Conservation (phyloP, 139 green algal species). For the Chlorella sp. region DNA sequence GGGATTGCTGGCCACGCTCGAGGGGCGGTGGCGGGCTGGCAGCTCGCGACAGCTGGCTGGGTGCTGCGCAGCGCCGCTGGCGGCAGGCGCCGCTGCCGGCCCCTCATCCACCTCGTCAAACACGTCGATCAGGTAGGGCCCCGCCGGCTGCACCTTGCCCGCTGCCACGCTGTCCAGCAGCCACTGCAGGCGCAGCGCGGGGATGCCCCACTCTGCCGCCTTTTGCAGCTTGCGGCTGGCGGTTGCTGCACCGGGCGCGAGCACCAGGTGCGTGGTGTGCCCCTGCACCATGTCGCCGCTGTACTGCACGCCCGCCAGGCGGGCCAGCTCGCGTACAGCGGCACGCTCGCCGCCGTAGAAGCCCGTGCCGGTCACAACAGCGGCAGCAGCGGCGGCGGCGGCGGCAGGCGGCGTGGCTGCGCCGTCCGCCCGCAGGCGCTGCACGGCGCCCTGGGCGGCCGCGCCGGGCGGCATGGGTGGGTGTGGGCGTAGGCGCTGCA, state of each 20-base stretch:
- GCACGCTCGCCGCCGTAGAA: background rate
- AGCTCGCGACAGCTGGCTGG: constrained; percentile 6
- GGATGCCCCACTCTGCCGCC: constrained; percentile 36
- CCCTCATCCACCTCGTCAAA: background rate
- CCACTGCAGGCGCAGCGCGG: constrained; percentile 30
- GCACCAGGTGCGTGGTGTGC: constrained; percentile 41
- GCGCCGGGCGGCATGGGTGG: no score
- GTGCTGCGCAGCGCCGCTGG: background rate
- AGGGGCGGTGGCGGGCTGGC: background rate
- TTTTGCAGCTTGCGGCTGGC: background rate
- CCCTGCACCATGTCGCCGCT: constrained; percentile 26
- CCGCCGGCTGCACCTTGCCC: background rate
- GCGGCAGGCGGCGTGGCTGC: no score
- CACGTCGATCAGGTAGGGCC: background rate
- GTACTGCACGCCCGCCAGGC: constrained; percentile 3
- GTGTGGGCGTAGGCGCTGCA: no score
- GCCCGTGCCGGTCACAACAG: constrained; percentile 21
- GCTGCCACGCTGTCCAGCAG: constrained; percentile 19
- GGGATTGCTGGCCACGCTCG: constrained; percentile 23
- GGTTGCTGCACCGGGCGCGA: background rate
- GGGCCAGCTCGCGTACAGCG: background rate
- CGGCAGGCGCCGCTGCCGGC: background rate
- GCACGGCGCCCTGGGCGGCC: no score
- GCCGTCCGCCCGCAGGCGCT: no score
- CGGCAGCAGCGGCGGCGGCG: no score